These are phyloP conservation scores for Globisporangium yorkense DNA, from an alignment of 352 stramenopile species.

Conservation along the genomic window DNA sequence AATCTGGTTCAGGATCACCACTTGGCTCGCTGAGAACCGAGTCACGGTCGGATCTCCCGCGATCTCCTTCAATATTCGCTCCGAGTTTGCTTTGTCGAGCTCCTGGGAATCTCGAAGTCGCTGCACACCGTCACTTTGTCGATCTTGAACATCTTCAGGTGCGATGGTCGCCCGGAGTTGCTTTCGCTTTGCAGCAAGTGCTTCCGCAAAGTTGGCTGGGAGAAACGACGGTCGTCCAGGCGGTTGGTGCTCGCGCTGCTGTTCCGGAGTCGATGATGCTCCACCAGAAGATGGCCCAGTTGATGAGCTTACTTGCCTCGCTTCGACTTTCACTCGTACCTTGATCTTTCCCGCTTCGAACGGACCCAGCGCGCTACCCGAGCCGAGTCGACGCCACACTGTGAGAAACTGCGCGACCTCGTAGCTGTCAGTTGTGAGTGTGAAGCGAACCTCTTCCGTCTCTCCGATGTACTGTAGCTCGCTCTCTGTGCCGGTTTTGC, in stretches of 20 bases:
- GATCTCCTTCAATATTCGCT: slow-evolving; percentile 21
- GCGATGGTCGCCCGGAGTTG: slow-evolving; percentile 30
- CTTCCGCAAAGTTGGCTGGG: slow-evolving; percentile 23
- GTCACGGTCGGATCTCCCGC: slow-evolving; percentile 6
- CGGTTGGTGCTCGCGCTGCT: background rate
- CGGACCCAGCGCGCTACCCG: slow-evolving; percentile 5
- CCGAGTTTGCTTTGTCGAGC: slow-evolving; percentile 1
- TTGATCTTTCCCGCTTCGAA: slow-evolving; percentile 27
- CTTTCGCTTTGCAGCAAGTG: slow-evolving; percentile 31
- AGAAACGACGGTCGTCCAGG: slow-evolving; percentile 8
- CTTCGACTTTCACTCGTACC: slow-evolving; percentile 23
- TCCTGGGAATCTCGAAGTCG: background rate
- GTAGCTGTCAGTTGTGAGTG: slow-evolving; percentile 16
- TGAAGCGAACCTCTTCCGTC: slow-evolving; percentile 19
- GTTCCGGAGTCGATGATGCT: background rate
- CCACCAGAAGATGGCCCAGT: background rate
- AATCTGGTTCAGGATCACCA: slow-evolving; percentile 15
- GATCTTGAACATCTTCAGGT: slow-evolving; percentile 4
- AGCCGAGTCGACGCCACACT: slow-evolving; percentile 14
- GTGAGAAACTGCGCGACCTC: slow-evolving; percentile 26
- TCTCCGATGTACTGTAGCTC: slow-evolving; percentile 18
- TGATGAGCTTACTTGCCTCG: slow-evolving; percentile 6
- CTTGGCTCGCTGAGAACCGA: slow-evolving; percentile 6
- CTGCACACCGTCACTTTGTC: background rate
- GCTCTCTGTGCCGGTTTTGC: background rate